Percentiles rank a stretch among this genome's conserved stretches.
These are phyloP conservation scores for Kodamaea jinghongensis DNA, from an alignment of 805 yeast genomes.

Conservation along the genomic window DNA sequence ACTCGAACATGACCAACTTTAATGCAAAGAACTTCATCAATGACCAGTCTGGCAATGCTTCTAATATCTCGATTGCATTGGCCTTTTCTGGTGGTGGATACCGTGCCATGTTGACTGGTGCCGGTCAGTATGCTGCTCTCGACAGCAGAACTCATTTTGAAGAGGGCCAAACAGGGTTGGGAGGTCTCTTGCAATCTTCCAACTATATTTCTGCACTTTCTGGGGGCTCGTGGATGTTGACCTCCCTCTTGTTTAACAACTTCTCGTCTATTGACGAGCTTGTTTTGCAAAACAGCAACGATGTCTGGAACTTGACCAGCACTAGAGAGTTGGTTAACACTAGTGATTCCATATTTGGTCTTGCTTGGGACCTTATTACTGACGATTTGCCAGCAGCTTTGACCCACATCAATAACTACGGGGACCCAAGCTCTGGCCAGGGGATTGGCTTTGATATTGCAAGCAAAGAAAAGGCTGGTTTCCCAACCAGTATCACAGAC, in stretches of 20 bases:
- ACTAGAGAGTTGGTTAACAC: conserved; percentile 29
- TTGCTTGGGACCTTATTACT: conserved; percentile 17
- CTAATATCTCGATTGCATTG: conserved; percentile 24
- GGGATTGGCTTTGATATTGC: conserved; percentile 52
- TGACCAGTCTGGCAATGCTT: conserved; percentile 10
- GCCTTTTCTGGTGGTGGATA: conserved; percentile 44
- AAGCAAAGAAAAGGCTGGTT: conserved; percentile 55
- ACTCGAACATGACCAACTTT: conserved; percentile 21
- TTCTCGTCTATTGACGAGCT: conserved; percentile 71
- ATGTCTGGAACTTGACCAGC: conserved; percentile 35
- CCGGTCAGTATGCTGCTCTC: conserved; percentile 76
- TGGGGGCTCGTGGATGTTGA: conserved; percentile 83
- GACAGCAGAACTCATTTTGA: conserved; percentile 67
- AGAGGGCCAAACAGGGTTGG: conserved; percentile 47
- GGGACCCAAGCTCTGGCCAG: conserved; percentile 20
- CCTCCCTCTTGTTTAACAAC: conserved; percentile 64
- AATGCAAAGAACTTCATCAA: conserved; percentile 21
- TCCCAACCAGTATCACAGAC: conserved; percentile 64
- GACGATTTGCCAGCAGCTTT: conserved; percentile 25
- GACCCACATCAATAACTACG: conserved; percentile 30
- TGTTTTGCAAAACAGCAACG: conserved; percentile 25
- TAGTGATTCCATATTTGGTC: conserved; percentile 15
- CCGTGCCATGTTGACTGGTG: conserved; percentile 63
- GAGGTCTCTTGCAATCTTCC: conserved; percentile 70
- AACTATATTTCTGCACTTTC: conserved; percentile 75